Conservation (phyloP, 1,284 basidiomycete species). For the Pisolithus thermaeus region DNA sequence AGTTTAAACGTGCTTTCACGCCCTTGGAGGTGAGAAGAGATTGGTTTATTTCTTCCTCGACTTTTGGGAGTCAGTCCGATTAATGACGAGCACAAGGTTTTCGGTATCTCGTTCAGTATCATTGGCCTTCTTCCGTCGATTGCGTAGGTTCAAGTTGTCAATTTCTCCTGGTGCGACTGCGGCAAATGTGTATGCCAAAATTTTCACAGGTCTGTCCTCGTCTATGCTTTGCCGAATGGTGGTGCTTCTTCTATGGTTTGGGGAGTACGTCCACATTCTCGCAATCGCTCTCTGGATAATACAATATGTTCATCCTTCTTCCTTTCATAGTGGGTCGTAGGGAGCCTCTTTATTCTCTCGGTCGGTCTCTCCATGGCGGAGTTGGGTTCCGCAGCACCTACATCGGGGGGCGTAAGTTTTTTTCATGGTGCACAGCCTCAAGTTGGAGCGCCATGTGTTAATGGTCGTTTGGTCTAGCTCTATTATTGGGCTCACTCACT, state of each 20-base stretch:
- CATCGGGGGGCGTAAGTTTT: conserved; percentile 59
- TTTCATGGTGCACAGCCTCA: neutral
- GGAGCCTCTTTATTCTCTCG: conserved; percentile 31
- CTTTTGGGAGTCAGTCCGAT: neutral
- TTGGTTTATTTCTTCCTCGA: too few species aligned
- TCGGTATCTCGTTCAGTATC: conserved; percentile 35
- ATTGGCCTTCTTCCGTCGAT: conserved; percentile 43
- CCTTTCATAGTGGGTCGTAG: conserved; percentile 22
- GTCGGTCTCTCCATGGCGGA: conserved; percentile 42
- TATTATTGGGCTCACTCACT: conserved; percentile 77
- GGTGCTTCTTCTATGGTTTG: conserved; percentile 80
- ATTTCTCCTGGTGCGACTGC: conserved; percentile 31
- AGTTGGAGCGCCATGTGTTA: neutral
- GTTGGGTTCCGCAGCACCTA: conserved; percentile 40
- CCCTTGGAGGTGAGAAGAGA: conserved; percentile 45
- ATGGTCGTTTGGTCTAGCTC: conserved; percentile 34
- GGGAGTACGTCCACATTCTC: conserved; percentile 47
- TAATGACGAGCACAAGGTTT: conserved; percentile 20
- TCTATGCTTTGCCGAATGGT: conserved; percentile 73
- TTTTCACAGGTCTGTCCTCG: conserved; percentile 51
- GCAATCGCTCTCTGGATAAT: neutral
- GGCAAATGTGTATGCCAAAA: conserved; percentile 13
- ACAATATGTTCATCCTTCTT: neutral
- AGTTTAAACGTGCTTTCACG: conserved; percentile 63
- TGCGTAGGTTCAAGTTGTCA: conserved; percentile 25